Evolutionary conservation across 192 early-diverging fungal genomes (phyloP), one percentile per base, ranked within the genome.

Genomic region (Physocladia obscura): DNA sequence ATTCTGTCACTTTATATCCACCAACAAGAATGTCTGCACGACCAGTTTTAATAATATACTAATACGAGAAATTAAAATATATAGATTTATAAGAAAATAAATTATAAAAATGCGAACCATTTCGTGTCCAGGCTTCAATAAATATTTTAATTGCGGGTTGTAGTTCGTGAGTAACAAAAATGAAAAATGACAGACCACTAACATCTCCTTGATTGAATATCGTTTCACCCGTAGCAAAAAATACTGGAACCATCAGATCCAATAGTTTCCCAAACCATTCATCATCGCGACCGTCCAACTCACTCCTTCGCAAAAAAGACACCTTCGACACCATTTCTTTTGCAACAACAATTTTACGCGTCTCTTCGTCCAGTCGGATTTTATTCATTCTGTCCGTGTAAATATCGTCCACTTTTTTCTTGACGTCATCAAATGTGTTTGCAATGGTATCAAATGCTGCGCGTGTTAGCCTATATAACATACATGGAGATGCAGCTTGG

Each of bases 1-100:
- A 34, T 2, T 62, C 60, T 32, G 64, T 70, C n/a, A 74, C 67
- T 27, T 30, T 52, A 2, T 70, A 71, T 1, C 60, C 64, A 13
- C 58, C 59, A 1, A 83, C 74, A 2, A 74, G 37, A 36, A 79
- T 64, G 4, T 78, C 80, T 0, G 82, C 75, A 3, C 30, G 30
- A 6, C 82, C 82, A 36, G 24, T 62, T 8, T 76, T 35, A n/a
- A 83, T 74, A 65, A 83, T 81, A 59, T 72, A 83, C 81, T 34
- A 13, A 17, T 19, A 26, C 19, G 27, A n/a, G n/a, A 37, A 19
- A 17, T n/a, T 2, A 1, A 34, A 59, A 1, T n/a, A 17, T n/a
- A n/a, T n/a, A n/a, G n/a, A n/a, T n/a, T n/a, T n/a, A n/a, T n/a
- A 15, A 36, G 17, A 19, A 0, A 35, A n/a, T 59, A 34, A 2